Base-by-base conservation (phyloP, 2,329 filamentous ascomycete genomes). In the Raffaelea arxii region DNA sequence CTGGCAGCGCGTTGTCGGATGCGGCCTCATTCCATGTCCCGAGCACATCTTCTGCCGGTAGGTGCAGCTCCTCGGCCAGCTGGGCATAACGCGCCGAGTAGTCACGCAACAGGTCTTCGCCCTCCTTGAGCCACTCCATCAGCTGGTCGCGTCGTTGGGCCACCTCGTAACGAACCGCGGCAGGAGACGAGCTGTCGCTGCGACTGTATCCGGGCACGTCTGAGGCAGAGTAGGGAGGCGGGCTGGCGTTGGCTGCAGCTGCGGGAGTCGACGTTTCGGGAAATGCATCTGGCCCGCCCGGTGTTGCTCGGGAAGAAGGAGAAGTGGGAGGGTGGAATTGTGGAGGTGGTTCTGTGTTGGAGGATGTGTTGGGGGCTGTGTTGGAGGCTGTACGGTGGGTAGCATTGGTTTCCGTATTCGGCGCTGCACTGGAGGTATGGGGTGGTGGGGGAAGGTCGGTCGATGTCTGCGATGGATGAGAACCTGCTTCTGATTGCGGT, bases 21-120 rank as follows among this genome's bases (percentile, higher is more conserved):
- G 54, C 56, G 10, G 57, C 56, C 46, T 59, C 56, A 45, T 53
- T 55, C 58, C 58, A 61, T 11, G 58, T 61, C 18, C 58, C 58
- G 25, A 60, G 51, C n/a, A 56, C 47, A 43, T 59, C 57, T 48
- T 60, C 58, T 41, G 52, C 53, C 3, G 58, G 56, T 44, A 55
- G 44, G 12, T 47, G 43, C 46, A 59, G 51, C 49, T 57, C 54
- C 41, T 49, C 45, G n/a, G 52, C 53, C 50, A 61, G 51, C 49
- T 60, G 55, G 3, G 55, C 54, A 49, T 57, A 56, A 19, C 58
- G 52, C n/a, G 56, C 55, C 46, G 55, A 58, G 51, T 61, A 61
- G 48, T 61, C 58, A 7, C 58, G 48, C 50, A 61, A 55, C 24
- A 58, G 50, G 41, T 61, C 57, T 49, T 59, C 58, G 51, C 58